Conservation (phyloP, 768 basidiomycete genomes). For the Rickenella mellea region DNA sequence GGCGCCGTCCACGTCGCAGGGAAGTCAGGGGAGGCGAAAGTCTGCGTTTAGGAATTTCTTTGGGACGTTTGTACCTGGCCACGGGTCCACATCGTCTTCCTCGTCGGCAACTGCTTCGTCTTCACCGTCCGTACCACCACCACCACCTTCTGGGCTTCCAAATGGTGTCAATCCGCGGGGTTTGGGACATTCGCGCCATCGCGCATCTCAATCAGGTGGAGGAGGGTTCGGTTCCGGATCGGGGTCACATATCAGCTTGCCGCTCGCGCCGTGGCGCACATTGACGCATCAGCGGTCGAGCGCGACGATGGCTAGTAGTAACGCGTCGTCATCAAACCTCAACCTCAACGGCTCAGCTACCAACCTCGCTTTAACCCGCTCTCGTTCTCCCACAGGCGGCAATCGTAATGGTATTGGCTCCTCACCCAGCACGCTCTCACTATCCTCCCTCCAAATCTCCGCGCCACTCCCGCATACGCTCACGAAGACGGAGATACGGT, state of each 20-base stretch:
- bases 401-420: too few relatives aligned
- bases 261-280: conserved; percentile 35
- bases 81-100: conserved; percentile 16
- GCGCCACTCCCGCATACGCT: conserved; percentile 68
- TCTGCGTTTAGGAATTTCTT: too few relatives aligned
- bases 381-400: conserved; percentile 6
- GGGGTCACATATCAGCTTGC: conserved; percentile 20
- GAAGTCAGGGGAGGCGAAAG: too few relatives aligned
- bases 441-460: conserved; percentile 54
- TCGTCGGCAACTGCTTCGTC: conserved; percentile 4
- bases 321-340: conserved; percentile 19
- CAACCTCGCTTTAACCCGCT: neutral
- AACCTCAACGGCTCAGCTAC: too few relatives aligned
- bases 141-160: conserved; percentile 13
- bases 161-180: conserved; percentile 13
- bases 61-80: too few relatives aligned
- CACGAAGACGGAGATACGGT: conserved; percentile 60
- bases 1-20: too few relatives aligned
- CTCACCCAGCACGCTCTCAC: conserved; percentile 61
- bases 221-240: too few relatives aligned
- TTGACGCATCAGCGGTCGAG: conserved; percentile 38
- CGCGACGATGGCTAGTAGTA: conserved; percentile 26
- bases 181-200: conserved; percentile 15
- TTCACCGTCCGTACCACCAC: neutral
- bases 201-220: conserved; percentile 22